Conservation (phyloP, 1,284 basidiomycete genomes). For the Tremellales sp. region DNA sequence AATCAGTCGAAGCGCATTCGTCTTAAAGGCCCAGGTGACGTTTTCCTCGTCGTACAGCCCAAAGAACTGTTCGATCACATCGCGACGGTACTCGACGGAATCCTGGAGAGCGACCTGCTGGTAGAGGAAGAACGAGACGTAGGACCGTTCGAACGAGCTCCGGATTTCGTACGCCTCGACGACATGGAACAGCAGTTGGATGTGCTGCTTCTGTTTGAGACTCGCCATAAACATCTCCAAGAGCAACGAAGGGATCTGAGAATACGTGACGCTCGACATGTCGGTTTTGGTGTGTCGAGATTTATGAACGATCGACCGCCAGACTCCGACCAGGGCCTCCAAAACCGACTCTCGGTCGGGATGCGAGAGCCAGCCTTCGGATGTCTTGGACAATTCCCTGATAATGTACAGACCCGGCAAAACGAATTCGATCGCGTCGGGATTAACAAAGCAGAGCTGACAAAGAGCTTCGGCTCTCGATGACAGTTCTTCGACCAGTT, state of each 20-base stretch:
- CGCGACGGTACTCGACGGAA: constrained; percentile 65
- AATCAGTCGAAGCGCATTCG: constrained; percentile 78
- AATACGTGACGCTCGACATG: constrained; percentile 52
- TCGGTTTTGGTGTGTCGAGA: constrained; percentile 40
- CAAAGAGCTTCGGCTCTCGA: constrained; percentile 63
- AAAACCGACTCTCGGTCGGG: constrained; percentile 56
- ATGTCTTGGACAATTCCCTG: constrained; percentile 66
- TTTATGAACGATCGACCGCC: constrained; percentile 55
- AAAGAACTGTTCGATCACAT: constrained; percentile 79
- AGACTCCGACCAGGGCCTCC: constrained; percentile 65
- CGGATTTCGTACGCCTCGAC: constrained; percentile 77
- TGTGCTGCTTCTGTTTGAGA: constrained; percentile 63
- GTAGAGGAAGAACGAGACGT: constrained; percentile 84
- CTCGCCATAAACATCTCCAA: constrained; percentile 68
- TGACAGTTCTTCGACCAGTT: constrained; percentile 68
- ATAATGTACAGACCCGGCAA: constrained; percentile 71
- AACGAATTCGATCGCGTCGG: constrained; percentile 56
- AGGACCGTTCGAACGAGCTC: constrained; percentile 75
- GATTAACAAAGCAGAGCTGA: constrained; percentile 56
- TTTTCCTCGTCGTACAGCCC: constrained; percentile 71
- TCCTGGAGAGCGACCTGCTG: constrained; percentile 66
- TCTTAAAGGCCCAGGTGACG: constrained; percentile 74
- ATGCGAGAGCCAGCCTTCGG: constrained; percentile 69
- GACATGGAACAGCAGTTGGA: constrained; percentile 86
- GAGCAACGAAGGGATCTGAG: constrained; percentile 66